Evolutionary conservation across 1,284 basidiomycete species (phyloP).

Genomic region (Trichosporon ovoides): DNA sequence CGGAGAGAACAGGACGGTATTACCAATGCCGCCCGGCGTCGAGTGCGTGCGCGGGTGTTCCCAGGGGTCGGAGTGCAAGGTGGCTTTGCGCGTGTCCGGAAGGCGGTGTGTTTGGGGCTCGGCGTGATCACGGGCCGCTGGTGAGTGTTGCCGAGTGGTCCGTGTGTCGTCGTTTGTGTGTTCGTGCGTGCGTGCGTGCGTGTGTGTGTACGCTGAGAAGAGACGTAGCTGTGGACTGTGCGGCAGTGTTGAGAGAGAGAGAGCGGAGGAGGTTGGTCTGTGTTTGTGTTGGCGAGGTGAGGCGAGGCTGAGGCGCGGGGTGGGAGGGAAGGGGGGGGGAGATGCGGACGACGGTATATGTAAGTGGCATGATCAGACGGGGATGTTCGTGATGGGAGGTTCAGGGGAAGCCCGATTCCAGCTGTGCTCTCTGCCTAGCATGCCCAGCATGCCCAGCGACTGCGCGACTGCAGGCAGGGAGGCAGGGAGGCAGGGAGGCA

Average conservation of each 20-base stretch:
- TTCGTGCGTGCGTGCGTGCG: background rate
- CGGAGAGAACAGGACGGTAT: background rate
- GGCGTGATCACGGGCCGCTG: constrained; percentile 2
- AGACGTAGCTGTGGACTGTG: too few species aligned
- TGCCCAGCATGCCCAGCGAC: too few species aligned
- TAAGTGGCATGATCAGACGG: too few species aligned
- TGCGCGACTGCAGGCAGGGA: too few species aligned
- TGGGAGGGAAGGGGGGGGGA: background rate
- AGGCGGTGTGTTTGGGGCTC: background rate
- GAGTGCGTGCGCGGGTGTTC: background rate
- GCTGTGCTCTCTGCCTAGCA: too few species aligned
- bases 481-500: too few species aligned
- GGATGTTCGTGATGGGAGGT: too few species aligned
- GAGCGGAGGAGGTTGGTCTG: too few species aligned
- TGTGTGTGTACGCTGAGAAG: background rate
- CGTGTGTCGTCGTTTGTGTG: constrained; percentile 1
- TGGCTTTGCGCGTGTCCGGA: background rate
- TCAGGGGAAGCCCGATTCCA: too few species aligned
- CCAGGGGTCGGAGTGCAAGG: background rate
- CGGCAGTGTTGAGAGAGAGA: too few species aligned
- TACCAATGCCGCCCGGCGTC: background rate
- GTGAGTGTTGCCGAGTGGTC: background rate
- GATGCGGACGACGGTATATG: background rate
- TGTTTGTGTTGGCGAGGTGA: too few species aligned
- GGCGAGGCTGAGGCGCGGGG: too few species aligned